Evolutionary conservation across 2,329 filamentous ascomycete species (phyloP).

Genomic region (Neonectria magnoliae): DNA sequence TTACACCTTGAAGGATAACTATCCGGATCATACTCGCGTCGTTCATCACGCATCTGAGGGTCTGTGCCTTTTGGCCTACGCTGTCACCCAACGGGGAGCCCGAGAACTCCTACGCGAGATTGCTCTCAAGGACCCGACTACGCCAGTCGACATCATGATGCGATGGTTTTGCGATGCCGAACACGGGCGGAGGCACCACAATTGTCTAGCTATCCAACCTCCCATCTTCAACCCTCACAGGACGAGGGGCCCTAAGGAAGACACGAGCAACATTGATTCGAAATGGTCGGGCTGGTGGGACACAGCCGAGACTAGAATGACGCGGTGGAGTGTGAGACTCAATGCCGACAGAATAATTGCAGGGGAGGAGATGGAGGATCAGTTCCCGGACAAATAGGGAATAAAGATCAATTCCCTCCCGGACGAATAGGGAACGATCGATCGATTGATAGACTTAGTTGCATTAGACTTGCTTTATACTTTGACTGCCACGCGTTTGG

Average conservation of each 20-base stretch:
- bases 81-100: conserved; percentile 56
- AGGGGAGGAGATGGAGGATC: background rate
- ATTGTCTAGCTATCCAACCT: conserved; percentile 54
- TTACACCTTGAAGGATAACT: conserved; percentile 46
- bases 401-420: no score
- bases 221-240: conserved; percentile 59
- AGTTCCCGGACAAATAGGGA: background rate
- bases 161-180: conserved; percentile 57
- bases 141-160: conserved; percentile 56
- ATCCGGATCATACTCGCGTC: conserved; percentile 55
- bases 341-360: conserved; percentile 51
- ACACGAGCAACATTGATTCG: conserved; percentile 52
- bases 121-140: conserved; percentile 52
- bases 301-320: conserved; percentile 45
- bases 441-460: no score
- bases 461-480: no score
- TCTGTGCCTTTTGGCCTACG: conserved; percentile 56
- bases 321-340: conserved; percentile 53
- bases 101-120: conserved; percentile 55
- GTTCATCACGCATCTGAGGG: conserved; percentile 54
- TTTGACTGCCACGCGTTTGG: no score
- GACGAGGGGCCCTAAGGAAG: conserved; percentile 47
- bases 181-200: conserved; percentile 47
- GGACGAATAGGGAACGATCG: background rate
- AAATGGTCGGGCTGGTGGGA: conserved; percentile 41